A percentile compares a stretch with the other conserved stretches of the same genome.
These are phyloP conservation scores for Zygosaccharomyces sapae DNA, from an alignment of 1,139 yeast genomes.

Conservation along the genomic window DNA sequence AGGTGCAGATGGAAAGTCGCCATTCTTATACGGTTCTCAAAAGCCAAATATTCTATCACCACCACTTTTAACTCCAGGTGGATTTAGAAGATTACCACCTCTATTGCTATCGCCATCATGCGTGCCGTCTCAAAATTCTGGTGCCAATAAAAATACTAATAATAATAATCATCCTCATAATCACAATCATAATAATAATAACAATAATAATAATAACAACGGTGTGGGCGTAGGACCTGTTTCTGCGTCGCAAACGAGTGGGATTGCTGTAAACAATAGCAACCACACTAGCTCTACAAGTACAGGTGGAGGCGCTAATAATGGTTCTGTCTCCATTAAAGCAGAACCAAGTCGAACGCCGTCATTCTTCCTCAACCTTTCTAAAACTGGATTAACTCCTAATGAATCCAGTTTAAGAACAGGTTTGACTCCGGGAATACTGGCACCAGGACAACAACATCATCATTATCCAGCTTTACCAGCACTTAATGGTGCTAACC, in stretches of 20 bases:
- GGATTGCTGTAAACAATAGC: not conserved
- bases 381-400: conserved; percentile 63
- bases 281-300: not conserved
- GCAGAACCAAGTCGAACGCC: conserved; percentile 15
- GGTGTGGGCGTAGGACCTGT: conserved; percentile 2
- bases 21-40: conserved; percentile 17
- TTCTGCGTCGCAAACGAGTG: not conserved
- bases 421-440: conserved; percentile 55
- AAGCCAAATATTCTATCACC: conserved; percentile 41
- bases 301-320: not conserved
- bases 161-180: not conserved
- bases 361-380: conserved; percentile 31
- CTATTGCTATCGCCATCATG: conserved; percentile 39
- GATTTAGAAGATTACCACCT: conserved; percentile 55
- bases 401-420: conserved; percentile 63
- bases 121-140: conserved; percentile 18
- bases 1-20: conserved; percentile 6
- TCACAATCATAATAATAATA: not conserved
- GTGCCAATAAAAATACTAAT: not conserved
- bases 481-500: conserved; percentile 33
- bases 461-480: conserved; percentile 32
- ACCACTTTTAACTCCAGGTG: conserved; percentile 56
- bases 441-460: conserved; percentile 14
- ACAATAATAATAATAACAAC: not conserved
- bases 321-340: not conserved